Base-by-base conservation (phyloP, 192 early-diverging fungal genomes). In the Haplosporangium gracile region DNA sequence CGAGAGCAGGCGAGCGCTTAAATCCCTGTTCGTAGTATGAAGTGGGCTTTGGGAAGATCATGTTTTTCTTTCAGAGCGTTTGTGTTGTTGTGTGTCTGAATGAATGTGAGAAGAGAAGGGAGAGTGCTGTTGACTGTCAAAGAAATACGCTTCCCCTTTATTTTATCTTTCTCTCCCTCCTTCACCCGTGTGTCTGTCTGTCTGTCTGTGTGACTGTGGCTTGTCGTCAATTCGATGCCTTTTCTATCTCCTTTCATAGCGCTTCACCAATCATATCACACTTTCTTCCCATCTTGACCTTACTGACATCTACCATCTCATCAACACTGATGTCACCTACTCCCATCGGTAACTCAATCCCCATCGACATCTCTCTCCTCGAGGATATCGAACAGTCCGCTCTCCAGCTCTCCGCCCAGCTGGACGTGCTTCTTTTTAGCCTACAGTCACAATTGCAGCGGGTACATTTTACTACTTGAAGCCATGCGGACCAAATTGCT, bases 1-100 rank as follows among this genome's bases (percentile, higher is more conserved):
- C 85, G 24, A 93, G 81, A 24, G 92, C 92, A 72, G 91, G 91
- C 4, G 90, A 89, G 68, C 90, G 91, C 40, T 88, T 87, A 77
- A 89, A 91, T 74, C 84, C 84, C 34, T 81, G 39, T 43, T 86
- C 84, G 68, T 86, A 86, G 65, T 86, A 86, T 63, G 84, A 86
- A 1, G 84, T 86, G 0, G 84, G 84, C 76, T 86, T 86, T 20
- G 84, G 84, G 76, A 86, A 86, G 79, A 86, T 74, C 82, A 83
- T 83, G 15, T 20, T 51, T 18, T 18, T 51, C 18, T 20, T 20
- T 51, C 18, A 51, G 49, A 51, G 49, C 4, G 34, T 34, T 13
- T 22, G 36, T 2, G 39, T 26, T 29, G 22, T 13, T 22, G 36
- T 2, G 39, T 26, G 22, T 51, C 10, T 68, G 55, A 20, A 47